A percentile compares a stretch with the other conserved stretches of the same genome.
Conservation (phyloP, 2,329 filamentous ascomycete species). For the Aspergillus eucalypticola region DNA sequence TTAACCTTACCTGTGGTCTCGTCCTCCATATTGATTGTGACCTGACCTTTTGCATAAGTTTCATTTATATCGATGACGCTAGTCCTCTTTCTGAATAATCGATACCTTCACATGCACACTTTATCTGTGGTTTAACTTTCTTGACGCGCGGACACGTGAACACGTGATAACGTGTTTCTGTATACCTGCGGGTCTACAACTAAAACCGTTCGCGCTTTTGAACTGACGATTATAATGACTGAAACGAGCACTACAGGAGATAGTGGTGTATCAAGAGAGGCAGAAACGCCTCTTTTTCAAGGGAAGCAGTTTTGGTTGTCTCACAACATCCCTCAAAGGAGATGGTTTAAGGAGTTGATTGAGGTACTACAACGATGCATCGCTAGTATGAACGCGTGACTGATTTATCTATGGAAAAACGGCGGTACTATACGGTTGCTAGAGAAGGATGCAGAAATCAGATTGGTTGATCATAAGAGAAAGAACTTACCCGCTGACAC, state of each 20-base stretch:
- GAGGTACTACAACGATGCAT: constrained; percentile 30
- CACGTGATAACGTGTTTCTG: constrained; percentile 31
- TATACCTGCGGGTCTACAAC: not conserved
- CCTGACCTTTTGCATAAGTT: not conserved
- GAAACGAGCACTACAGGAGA: not conserved
- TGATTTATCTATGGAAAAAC: constrained; percentile 43
- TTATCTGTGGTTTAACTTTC: not conserved
- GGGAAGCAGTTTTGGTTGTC: constrained; percentile 61
- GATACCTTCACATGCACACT: not conserved
- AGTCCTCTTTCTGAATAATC: not conserved
- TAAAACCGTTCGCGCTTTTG: not conserved
- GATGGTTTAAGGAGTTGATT: constrained; percentile 51
- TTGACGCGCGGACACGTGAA: constrained; percentile 14
- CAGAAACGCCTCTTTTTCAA: constrained; percentile 48
- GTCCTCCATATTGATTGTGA: not conserved
- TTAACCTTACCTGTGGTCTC: not conserved
- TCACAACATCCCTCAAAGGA: constrained; percentile 54
- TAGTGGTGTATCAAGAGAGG: not conserved
- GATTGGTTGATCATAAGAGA: constrained; percentile 59
- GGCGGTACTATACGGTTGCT: constrained; percentile 56
- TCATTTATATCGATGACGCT: not conserved
- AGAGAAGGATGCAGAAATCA: constrained; percentile 59
- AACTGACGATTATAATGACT: not conserved
- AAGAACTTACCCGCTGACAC: constrained; percentile 52
- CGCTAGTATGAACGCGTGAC: not conserved